Base-by-base conservation (phyloP, 139 green algal genomes). In the Monoraphidium neglectum region DNA sequence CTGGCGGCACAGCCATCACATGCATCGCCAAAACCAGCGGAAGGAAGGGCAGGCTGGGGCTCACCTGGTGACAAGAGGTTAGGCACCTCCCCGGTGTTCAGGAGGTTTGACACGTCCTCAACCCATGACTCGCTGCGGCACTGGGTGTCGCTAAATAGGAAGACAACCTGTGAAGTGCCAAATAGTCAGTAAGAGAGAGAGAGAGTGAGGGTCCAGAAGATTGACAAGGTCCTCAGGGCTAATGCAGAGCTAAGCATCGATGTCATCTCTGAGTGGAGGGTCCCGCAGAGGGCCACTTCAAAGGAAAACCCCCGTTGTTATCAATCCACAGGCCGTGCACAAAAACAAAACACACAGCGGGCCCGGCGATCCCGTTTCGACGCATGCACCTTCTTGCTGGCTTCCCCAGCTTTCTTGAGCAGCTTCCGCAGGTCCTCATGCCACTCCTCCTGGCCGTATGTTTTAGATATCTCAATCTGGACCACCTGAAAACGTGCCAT, bases 81-180 rank as follows among this genome's bases (percentile, higher is more conserved):
- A 56, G 90, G 90, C 36, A 95, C 90, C 81, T 94, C 90, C 62
- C 81, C 84, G 3, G 88, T 93, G 80, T 95, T 95, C 69, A 95
- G 90, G 64, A 95, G 78, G 84, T 95, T 95, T 56, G 84, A 90
- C 56, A 95, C 80, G 82, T 95, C 90, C 80, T 95, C 90, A 56
- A 95, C 78, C 38, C 94, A 93, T 1, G 64, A 77, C 79, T 95
- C 91, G 30, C 83, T 30, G 78, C 92, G 91, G 70, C 95, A 90
- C 82, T 95, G 90, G 2, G 89, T 94, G 82, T 95, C 91, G 26
- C 76, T 82, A 72, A 95, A 93, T 33, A 95, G 76, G 79, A 95
- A 93, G 3, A 91, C 77, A 33, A 88, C 73, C 65, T 87, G 83
- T 53, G n/a, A 87, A 60, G 37, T 82, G 83, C 54, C 88, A 33